Evolutionary conservation across 345 rosid genomes (phyloP), one percentile per base, ranked within the genome.

Genomic region (Arabidopsis arenosa): DNA sequence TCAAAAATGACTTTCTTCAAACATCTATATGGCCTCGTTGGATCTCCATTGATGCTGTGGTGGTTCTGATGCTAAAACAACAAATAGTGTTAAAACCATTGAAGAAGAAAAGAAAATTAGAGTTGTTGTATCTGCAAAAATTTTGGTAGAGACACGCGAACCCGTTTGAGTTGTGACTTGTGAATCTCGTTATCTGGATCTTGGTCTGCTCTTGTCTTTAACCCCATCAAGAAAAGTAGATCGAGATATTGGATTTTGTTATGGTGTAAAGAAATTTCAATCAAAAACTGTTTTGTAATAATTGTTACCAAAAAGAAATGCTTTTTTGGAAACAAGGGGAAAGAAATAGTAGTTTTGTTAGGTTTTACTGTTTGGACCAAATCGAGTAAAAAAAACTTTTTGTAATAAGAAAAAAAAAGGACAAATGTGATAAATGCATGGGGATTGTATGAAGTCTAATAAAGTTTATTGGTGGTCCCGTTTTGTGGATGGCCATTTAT

Each of bases 81-180:
- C 18, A 17, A 28, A 26, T 12, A 51, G 26, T 39, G 54, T 48
- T 48, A 26, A 28, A 66, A 57, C 57, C 56, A 57, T 30, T 35
- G 43, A 62, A 35, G 75, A 62, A 62, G 58, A 8, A 54, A 59
- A 75, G 6, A 11, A 52, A 75, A 61, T 5, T 39, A 52, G 61
- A 60, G 57, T 33, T 23, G 66, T 59, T 61, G 79, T 76, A 68
- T n/a, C 55, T 21, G 68, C 43, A 69, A 76, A 76, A 76, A 45
- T 53, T 76, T 76, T 68, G 80, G 45, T 62, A 68, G 78, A 45
- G 66, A 66, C 40, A 8, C 35, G 66, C 11, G 13, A 32, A 66
- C 7, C 51, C 30, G 17, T 65, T 45, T 56, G 73, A 66, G 67
- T 49, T 75, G 3, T 56, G 73, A 66, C 61, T 40, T 75, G 3